Evolutionary conservation across 805 yeast genomes (phyloP), one percentile per base, ranked within the genome.

Genomic region (Vanderwaltozyma polyspora): DNA sequence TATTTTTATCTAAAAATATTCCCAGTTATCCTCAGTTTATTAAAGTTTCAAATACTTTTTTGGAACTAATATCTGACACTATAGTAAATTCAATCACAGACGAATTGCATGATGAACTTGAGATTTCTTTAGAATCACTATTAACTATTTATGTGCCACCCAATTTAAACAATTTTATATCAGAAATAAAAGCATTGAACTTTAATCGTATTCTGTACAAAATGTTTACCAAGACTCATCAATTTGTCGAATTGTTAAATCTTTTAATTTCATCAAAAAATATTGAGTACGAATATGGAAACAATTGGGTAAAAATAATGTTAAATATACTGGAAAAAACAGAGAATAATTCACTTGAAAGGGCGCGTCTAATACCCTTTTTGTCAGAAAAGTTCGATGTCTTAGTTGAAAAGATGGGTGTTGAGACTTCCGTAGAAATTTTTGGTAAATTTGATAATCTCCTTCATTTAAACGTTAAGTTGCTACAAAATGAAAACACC

Each of bases 21-120:
- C 79, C 95, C 2, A 91, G 89, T 51, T 89, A 81, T 53, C 66
- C 73, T 10, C 98, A 89, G 55, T 87, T 83, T 41, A 67, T 89
- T 9, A 66, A 84, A 29, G 54, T 91, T 1, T 70, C 86, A 1
- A 91, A 78, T 36, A 62, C 73, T 1, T 58, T 64, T 2, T 51
- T 81, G 28, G 67, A 68, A 5, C 51, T 55, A 3, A 59, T 79
- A 0, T 59, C 80, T 18, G 57, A 64, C 4, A 57, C 54, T 3
- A 57, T 86, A 14, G 60, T 52, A 32, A 45, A 59, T 12, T 55
- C 53, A 8, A 45, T 46, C 11, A 36, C 41, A 3, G 10, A 28
- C 2, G 15, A 14, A 6, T 11, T 8, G 3, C 16, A 23, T 5
- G 46, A 44, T 18, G 65, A 61, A 34, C 68, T 63, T 19, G 89